Evolutionary conservation across 73 alveolate species (phyloP), one percentile per base, ranked within the genome.

Genomic region (Paramecium tetraurelia): DNA sequence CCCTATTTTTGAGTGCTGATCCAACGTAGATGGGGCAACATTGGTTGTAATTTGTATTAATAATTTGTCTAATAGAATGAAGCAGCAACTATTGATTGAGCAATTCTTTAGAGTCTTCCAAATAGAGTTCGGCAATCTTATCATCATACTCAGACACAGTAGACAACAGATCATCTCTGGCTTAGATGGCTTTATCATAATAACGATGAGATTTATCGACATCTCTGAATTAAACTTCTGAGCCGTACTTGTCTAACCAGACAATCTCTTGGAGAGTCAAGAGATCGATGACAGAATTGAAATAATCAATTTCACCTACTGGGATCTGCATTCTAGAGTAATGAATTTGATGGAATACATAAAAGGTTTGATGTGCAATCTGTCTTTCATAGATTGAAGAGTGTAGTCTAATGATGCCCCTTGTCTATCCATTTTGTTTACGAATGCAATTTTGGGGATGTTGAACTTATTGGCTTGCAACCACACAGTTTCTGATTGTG

Each of bases 361-460:
- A 75, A 35, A 95, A 1, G 98, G 98, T 43, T 92, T 95, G n/a
- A 94, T 92, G 33, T 94, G 94, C 18, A 95, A 89, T 46, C 97
- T 94, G 22, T 93, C 43, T 70, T 86, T 92, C 10, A 97, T 88
- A 5, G 96, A 93, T 53, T 93, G 92, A 3, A 92, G 21, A 1
- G 99, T 97, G 7, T 92, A 59, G 0, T 94, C 96, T n/a, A 95
- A 33, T 29, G 80, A 53, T 18, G 99, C 95, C 11, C 98, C 98
- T 41, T 77, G 83, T 75, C 98, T 87, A 85, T 97, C 99, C 93
- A 97, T 93, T 89, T 97, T 97, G 71, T 97, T 97, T 21, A 97
- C 93, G 63, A 97, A 97, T 57, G 97, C 98, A 38, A 97, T 85
- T 58, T 98, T 92, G 12, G 99, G 99, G 44, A 96, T 93, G n/a